phyloP scores from a whole-genome alignment of 306 rosid species.

The Ormosia semicastrata region DNA sequence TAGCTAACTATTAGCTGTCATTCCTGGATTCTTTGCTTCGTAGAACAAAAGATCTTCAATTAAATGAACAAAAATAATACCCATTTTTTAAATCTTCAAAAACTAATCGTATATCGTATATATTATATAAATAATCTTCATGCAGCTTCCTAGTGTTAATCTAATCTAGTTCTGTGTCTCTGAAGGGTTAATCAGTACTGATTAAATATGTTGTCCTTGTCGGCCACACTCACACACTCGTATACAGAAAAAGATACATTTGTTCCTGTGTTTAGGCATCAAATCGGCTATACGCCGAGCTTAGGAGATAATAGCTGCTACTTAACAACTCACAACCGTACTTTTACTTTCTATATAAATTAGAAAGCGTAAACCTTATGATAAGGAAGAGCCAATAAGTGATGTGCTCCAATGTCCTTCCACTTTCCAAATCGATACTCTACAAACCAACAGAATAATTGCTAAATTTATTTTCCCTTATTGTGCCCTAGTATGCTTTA shows the following conservation, averaged over 20 bases:
- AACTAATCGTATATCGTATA: background rate
- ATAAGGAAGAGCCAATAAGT: background rate
- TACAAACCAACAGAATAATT: slow-evolving; percentile 1
- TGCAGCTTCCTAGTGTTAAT: background rate
- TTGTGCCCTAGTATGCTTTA: background rate
- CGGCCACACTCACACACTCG: slow-evolving; percentile 6
- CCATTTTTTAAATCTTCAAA: background rate
- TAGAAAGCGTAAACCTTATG: background rate
- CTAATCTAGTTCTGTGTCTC: background rate
- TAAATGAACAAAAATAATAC: background rate
- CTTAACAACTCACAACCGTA: slow-evolving; percentile 9
- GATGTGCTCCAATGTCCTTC: background rate
- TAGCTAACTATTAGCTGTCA: slow-evolving; percentile 31
- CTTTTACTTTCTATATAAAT: background rate
- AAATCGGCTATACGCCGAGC: slow-evolving; percentile 3
- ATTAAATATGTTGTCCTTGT: slow-evolving; percentile 9
- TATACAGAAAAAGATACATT: background rate
- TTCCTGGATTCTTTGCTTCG: slow-evolving; percentile 32
- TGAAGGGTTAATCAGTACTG: background rate
- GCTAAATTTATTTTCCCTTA: background rate
- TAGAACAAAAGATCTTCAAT: no score
- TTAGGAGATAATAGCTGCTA: slow-evolving; percentile 15
- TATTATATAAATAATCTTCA: background rate
- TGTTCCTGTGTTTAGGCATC: background rate
- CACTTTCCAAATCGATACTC: background rate